Evolutionary conservation across 2,329 filamentous ascomycete species (phyloP).

Genomic region (Trichoderma gracile): DNA sequence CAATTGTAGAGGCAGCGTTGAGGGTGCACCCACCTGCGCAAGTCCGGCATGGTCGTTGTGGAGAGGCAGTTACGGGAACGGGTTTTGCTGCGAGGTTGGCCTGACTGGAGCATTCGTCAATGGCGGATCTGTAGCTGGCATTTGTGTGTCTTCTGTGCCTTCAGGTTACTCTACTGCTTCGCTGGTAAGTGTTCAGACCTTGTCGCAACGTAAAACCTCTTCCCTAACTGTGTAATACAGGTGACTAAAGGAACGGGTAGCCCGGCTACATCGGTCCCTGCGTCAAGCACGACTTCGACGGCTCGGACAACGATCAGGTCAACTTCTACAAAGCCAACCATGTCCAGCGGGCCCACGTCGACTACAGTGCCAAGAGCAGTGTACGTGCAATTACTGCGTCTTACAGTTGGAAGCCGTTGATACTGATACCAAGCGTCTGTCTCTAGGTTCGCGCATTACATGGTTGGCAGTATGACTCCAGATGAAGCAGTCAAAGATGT

Average conservation of each 20-base stretch:
- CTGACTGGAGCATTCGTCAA: conserved; percentile 10
- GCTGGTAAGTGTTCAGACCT: background rate
- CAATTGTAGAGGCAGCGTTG: conserved; percentile 13
- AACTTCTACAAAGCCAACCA: conserved; percentile 14
- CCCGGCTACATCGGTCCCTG: background rate
- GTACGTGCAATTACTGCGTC: background rate
- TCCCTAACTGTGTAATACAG: background rate
- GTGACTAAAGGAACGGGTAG: conserved; percentile 9
- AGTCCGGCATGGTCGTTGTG: conserved; percentile 14
- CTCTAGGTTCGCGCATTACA: conserved; percentile 17
- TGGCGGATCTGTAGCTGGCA: conserved; percentile 9
- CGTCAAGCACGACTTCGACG: background rate
- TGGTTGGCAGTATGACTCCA: conserved; percentile 12
- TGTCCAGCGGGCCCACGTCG: background rate
- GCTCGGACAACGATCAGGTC: background rate
- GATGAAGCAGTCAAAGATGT: conserved; percentile 3
- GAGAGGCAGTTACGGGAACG: conserved; percentile 16
- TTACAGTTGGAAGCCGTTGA: too few relatives aligned
- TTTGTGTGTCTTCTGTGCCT: conserved; percentile 1
- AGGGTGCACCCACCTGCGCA: conserved; percentile 13
- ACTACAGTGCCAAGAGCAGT: conserved; percentile 15
- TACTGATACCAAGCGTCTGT: background rate
- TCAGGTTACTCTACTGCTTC: conserved; percentile 17
- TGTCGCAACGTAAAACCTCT: background rate
- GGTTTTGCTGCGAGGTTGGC: conserved; percentile 17